Evolutionary conservation across 192 early-diverging fungal species (phyloP), one percentile per base, ranked within the genome.

Genomic region (Entomortierella parvispora): DNA sequence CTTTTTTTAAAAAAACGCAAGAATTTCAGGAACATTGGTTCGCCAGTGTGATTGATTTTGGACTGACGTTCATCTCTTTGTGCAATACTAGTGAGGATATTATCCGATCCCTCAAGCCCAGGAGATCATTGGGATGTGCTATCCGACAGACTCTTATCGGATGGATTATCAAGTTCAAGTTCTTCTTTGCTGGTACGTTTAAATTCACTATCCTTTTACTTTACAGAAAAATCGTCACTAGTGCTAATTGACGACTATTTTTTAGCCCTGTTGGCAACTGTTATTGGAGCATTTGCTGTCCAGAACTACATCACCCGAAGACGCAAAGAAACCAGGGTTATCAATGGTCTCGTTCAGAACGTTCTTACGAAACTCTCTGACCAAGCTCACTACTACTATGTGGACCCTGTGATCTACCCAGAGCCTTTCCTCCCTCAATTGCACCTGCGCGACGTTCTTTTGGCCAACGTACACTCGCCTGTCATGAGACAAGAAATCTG

Each of bases 371-470:
- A 77, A 47, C 66, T 77, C 22, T 62, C 74, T 26, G 63, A 62
- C 43, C 83, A 90, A 71, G 87, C 85, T 0, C 84, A 86, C 17
- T 81, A 83, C 10, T 86, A 88, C 57, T 88, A 88, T 68, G 58
- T 88, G 2, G 89, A 90, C 45, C 89, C 87, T n/a, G 86, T 83
- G n/a, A 66, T 87, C 54, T 87, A 84, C 47, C 85, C 87, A 34
- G 82, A 82, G 9, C 60, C 72, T 0, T 77, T 46, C 75, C 62
- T 77, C 7, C 61, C 74, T 11, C 53, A 68, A 11, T 40, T 61
- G 2, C 89, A 90, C 61, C 80, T 90, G 46, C 84, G 89, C 40
- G 89, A 90, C 58, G 79, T 85, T 17, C 77, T 89, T 58, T 80
- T 90, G 29, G 67, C 85, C 8, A 71, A 68, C 2, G 75, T 83